Conservation (phyloP, 805 yeast genomes). For the Kodamaea sagamina region DNA sequence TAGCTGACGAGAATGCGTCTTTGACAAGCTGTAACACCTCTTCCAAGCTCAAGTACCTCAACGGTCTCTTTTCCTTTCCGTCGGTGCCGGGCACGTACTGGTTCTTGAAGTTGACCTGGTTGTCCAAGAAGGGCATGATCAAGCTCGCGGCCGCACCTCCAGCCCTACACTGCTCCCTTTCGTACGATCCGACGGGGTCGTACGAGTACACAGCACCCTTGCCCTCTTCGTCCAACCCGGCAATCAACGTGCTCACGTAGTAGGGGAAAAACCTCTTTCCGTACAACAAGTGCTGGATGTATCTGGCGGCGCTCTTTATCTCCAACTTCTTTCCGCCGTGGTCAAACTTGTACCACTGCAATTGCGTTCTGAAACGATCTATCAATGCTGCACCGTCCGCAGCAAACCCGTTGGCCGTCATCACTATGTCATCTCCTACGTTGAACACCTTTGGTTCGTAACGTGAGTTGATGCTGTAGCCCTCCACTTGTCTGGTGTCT, state of each 20-base stretch:
- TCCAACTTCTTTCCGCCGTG: slow-evolving; percentile 69
- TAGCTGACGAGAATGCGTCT: slow-evolving; percentile 94
- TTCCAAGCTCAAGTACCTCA: slow-evolving; percentile 69
- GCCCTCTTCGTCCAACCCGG: slow-evolving; percentile 90
- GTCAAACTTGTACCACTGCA: slow-evolving; percentile 92
- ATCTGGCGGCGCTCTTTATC: slow-evolving; percentile 79
- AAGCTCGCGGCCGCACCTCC: slow-evolving; percentile 97
- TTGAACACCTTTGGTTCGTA: slow-evolving; percentile 87
- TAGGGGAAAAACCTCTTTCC: slow-evolving; percentile 96
- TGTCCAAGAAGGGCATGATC: slow-evolving; percentile 96
- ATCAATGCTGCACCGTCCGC: slow-evolving; percentile 92
- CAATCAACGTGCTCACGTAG: slow-evolving; percentile 91
- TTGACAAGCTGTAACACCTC: slow-evolving; percentile 85
- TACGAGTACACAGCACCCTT: slow-evolving; percentile 94
- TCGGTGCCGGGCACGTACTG: slow-evolving; percentile 76
- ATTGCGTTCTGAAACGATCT: slow-evolving; percentile 64
- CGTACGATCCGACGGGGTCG: slow-evolving; percentile 98
- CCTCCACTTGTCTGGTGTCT: slow-evolving; percentile 95
- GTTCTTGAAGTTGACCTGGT: slow-evolving; percentile 94
- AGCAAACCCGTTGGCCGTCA: slow-evolving; percentile 94
- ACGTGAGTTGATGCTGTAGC: slow-evolving; percentile 90
- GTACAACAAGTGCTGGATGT: slow-evolving; percentile 84
- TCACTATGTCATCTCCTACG: slow-evolving; percentile 82
- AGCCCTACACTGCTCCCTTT: slow-evolving; percentile 95
- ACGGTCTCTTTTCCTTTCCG: slow-evolving; percentile 61